Conservation (phyloP, 441 rosid genomes). For the Sinapis alba region DNA sequence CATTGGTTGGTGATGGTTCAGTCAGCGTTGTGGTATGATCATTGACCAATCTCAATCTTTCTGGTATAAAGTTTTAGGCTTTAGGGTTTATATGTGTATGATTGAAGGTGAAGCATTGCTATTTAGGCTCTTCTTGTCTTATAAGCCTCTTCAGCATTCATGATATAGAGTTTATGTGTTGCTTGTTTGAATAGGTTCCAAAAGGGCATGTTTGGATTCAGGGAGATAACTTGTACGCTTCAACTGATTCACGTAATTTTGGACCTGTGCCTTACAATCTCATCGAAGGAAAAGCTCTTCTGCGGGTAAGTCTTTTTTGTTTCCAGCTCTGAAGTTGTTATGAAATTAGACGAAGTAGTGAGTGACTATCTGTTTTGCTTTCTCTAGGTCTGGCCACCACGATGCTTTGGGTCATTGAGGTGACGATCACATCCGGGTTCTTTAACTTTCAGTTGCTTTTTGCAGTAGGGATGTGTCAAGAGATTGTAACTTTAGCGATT, state of each 20-base stretch:
- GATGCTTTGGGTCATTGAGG: slow-evolving; percentile 61
- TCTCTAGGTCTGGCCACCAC: slow-evolving; percentile 79
- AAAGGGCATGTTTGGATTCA: slow-evolving; percentile 92
- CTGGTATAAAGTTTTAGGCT: not conserved
- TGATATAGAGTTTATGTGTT: slow-evolving; percentile 8
- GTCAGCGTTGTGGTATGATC: slow-evolving; percentile 55
- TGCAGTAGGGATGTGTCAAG: not conserved
- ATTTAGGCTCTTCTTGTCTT: not conserved
- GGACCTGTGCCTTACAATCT: slow-evolving; percentile 86
- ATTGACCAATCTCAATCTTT: slow-evolving; percentile 1
- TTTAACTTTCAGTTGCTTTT: not conserved
- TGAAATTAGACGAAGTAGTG: not conserved
- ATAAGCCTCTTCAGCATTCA: not conserved
- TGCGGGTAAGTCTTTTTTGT: slow-evolving; percentile 53
- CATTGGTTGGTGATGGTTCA: slow-evolving; percentile 35
- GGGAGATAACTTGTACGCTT: slow-evolving; percentile 80
- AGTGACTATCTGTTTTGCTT: slow-evolving; percentile 1
- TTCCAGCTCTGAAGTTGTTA: not conserved
- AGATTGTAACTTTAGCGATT: not conserved
- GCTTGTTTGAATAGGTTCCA: slow-evolving; percentile 55
- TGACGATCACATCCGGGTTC: slow-evolving; percentile 25
- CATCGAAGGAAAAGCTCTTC: slow-evolving; percentile 70
- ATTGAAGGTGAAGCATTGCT: not conserved
- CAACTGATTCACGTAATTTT: slow-evolving; percentile 71
- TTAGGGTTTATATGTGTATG: not conserved